These are phyloP conservation scores for Ophidiomyces ophidiicola DNA, from an alignment of 2,329 filamentous ascomycete species.

Conservation along the genomic window DNA sequence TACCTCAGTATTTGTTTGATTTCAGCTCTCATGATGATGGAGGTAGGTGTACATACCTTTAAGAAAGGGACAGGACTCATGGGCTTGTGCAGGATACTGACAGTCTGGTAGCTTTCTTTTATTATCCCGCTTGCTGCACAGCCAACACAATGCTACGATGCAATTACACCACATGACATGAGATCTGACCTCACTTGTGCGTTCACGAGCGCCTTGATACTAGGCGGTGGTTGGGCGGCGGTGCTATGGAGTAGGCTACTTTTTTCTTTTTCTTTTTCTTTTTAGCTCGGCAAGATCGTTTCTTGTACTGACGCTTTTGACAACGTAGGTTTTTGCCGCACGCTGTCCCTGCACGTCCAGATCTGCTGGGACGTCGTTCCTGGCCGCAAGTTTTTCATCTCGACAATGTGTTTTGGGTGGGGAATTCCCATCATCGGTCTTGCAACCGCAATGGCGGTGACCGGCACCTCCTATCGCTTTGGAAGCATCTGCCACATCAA, in stretches of 20 bases:
- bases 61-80: background rate
- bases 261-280: background rate
- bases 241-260: conserved; percentile 60
- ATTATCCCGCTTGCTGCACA: conserved; percentile 71
- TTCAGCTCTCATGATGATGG: conserved; percentile 62
- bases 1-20: conserved; percentile 85
- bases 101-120: conserved; percentile 59
- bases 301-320: background rate
- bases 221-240: conserved; percentile 73
- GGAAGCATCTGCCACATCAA: conserved; percentile 91
- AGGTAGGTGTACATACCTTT: conserved; percentile 47
- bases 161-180: conserved; percentile 92
- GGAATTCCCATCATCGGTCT: conserved; percentile 67
- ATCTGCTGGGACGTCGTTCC: conserved; percentile 95
- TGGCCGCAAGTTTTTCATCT: conserved; percentile 79
- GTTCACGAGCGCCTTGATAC: conserved; percentile 71
- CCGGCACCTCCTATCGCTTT: conserved; percentile 89
- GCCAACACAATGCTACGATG: conserved; percentile 72
- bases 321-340: conserved; percentile 60
- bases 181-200: conserved; percentile 68
- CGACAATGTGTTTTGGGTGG: conserved; percentile 69
- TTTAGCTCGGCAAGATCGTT: background rate
- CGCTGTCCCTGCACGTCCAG: conserved; percentile 85
- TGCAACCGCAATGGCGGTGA: conserved; percentile 63
- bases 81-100: conserved; percentile 18